These are phyloP conservation scores for Candida ponderosae DNA, from an alignment of 805 yeast species.

Conservation along the genomic window DNA sequence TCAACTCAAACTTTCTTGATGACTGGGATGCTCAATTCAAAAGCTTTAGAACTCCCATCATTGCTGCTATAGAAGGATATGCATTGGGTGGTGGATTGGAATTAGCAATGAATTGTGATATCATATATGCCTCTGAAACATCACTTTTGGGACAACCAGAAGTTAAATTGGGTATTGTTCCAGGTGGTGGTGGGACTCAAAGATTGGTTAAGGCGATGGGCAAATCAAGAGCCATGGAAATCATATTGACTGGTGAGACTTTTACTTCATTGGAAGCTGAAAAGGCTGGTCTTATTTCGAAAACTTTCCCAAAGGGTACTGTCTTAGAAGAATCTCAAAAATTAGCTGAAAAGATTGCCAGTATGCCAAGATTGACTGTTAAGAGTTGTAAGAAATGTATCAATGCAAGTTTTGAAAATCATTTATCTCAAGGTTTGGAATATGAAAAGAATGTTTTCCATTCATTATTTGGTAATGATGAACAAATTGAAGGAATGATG, in stretches of 20 bases:
- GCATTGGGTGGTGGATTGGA: slow-evolving; percentile 51
- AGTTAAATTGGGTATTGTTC: slow-evolving; percentile 41
- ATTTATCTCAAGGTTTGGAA: slow-evolving; percentile 29
- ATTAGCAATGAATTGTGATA: slow-evolving; percentile 43
- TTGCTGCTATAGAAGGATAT: slow-evolving; percentile 47
- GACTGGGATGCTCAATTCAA: slow-evolving; percentile 30
- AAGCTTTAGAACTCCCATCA: slow-evolving; percentile 35
- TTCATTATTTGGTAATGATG: slow-evolving; percentile 34
- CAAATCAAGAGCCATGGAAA: slow-evolving; percentile 41
- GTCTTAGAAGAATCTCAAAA: slow-evolving; percentile 35
- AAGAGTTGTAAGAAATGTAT: slow-evolving; percentile 40
- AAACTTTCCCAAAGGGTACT: slow-evolving; percentile 28
- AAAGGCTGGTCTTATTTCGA: slow-evolving; percentile 40
- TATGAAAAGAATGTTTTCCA: slow-evolving; percentile 39
- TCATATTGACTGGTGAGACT: slow-evolving; percentile 37
- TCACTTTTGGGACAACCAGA: slow-evolving; percentile 51
- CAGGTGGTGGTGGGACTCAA: slow-evolving; percentile 50
- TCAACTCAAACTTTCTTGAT: slow-evolving; percentile 26
- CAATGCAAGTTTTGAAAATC: slow-evolving; percentile 28
- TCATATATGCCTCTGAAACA: slow-evolving; percentile 39
- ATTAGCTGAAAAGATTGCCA: slow-evolving; percentile 34
- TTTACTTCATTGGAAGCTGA: slow-evolving; percentile 37
- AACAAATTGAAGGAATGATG: slow-evolving; percentile 42
- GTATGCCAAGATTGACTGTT: slow-evolving; percentile 33
- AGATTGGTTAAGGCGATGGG: slow-evolving; percentile 40